phyloP scores from a whole-genome alignment of 1,284 basidiomycete genomes.

The Pholiota adiposa region DNA sequence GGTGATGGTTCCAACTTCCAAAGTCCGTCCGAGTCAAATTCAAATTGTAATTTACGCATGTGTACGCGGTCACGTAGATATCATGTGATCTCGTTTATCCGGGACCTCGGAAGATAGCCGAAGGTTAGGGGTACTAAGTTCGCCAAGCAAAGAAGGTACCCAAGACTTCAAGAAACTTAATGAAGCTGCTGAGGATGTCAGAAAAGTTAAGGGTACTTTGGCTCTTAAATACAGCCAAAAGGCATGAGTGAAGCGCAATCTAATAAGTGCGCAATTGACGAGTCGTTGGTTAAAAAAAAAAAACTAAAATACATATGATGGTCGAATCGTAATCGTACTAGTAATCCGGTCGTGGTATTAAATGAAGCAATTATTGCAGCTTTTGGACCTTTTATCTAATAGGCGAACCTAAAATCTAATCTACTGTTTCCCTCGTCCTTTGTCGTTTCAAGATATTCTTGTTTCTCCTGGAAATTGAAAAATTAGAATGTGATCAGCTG shows the following conservation, averaged over 20 bases:
- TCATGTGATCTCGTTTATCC: not conserved
- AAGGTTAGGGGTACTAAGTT: no score
- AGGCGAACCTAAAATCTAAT: constrained; percentile 22
- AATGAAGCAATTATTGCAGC: not conserved
- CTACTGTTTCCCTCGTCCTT: constrained; percentile 58
- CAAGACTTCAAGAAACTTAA: no score
- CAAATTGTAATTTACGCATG: not conserved
- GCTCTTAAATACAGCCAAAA: no score
- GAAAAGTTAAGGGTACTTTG: no score
- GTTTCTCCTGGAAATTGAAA: constrained; percentile 46
- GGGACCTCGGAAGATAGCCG: no score
- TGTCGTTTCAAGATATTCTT: constrained; percentile 59
- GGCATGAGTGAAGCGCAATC: no score
- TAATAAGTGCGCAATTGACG: no score
- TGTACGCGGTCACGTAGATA: not conserved
- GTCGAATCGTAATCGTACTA: not conserved
- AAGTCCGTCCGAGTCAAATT: not conserved
- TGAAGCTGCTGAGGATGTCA: no score
- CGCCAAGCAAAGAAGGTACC: no score
- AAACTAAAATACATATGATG: no score
- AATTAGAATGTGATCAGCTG: not conserved
- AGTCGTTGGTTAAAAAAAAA: no score
- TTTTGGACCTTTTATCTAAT: constrained; percentile 7
- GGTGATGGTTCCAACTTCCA: not conserved
- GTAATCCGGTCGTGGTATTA: not conserved